A percentile compares a stretch with the other conserved stretches of the same genome.
Conservation (phyloP, 2,329 filamentous ascomycete species). For the Epichloe gansuensis region DNA sequence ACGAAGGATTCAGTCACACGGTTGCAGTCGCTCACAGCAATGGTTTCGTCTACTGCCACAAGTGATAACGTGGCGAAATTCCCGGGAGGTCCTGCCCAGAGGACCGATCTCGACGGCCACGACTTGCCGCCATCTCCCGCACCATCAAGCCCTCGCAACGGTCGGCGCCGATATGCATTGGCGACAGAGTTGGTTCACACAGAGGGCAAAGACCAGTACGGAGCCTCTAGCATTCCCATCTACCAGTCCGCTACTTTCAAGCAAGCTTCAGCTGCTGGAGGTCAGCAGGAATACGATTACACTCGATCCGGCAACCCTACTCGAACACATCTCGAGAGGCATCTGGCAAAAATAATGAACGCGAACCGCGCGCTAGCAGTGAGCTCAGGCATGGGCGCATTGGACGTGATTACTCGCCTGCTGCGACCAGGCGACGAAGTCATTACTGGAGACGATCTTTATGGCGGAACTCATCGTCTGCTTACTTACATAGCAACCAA, state of each 20-base stretch:
- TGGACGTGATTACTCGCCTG: slow-evolving; percentile 90
- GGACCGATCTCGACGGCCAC: slow-evolving; percentile 70
- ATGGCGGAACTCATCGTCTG: slow-evolving; percentile 87
- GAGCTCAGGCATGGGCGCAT: slow-evolving; percentile 90
- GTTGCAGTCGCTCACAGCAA: neutral
- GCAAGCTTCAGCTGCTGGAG: slow-evolving; percentile 66
- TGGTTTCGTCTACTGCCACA: neutral
- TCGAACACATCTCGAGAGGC: slow-evolving; percentile 85
- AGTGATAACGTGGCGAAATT: neutral
- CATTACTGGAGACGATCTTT: slow-evolving; percentile 90
- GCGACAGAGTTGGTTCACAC: slow-evolving; percentile 96
- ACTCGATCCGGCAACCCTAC: slow-evolving; percentile 96
- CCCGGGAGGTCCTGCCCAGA: slow-evolving; percentile 22
- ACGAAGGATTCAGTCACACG: neutral
- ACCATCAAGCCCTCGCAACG: slow-evolving; percentile 77
- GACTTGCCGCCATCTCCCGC: slow-evolving; percentile 83
- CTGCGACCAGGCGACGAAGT: slow-evolving; percentile 91
- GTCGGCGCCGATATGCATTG: slow-evolving; percentile 73
- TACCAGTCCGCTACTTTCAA: slow-evolving; percentile 99
- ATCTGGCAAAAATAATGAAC: slow-evolving; percentile 98
- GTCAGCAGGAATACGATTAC: slow-evolving; percentile 88
- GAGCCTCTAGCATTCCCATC: slow-evolving; percentile 88
- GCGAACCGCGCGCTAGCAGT: slow-evolving; percentile 83
- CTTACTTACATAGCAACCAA: slow-evolving; percentile 85
- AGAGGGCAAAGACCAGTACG: slow-evolving; percentile 93